Evolutionary conservation across 345 rosid genomes (phyloP), one percentile per base, ranked within the genome.

Genomic region (Linum trigynum): DNA sequence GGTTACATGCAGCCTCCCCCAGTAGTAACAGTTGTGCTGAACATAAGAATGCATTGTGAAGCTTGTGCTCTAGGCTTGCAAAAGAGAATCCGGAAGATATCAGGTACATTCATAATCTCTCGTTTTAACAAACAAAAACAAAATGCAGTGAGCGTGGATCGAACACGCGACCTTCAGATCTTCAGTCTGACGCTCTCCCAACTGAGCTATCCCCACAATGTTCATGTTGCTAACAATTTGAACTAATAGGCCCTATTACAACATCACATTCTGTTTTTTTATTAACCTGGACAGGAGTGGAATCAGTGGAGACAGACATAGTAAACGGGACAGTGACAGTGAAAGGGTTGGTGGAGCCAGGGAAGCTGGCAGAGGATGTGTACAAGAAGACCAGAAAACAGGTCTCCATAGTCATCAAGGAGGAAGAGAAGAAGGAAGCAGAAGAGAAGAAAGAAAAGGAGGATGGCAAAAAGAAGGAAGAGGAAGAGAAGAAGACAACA

Each of bases 1-100:
- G 32, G 0, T 23, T 73, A 55, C 35, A 66, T 55, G 75, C 80
- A 83, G 85, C 80, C 82, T 73, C 84, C 85, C 59, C 55, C 80
- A 3, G 74, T 69, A 16, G 69, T 76, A 35, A 87, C 90, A 43
- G 84, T 83, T 3, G 82, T 70, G 23, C 38, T 85, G 80, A 83
- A 77, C 37, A 62, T 87, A 37, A 67, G 80, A 40, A 87, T 87
- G 94, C 86, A 87, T 56, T 87, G 90, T 5, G 94, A 87, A 61
- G 94, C 90, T 36, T 87, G 94, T 53, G 88, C 94, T 65, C 86
- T 77, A 68, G 77, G 3, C 63, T 9, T 87, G 9, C 83, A 65
- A 61, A 87, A 72, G 65, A 72, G 78, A 15, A 76, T 87, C 60
- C 69, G 80, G 48, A 85, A 82, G 69, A 79, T 85, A 23, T 16